phyloP scores from a whole-genome alignment of 257 asterid genomes.

The Rubia yunnanensis region DNA sequence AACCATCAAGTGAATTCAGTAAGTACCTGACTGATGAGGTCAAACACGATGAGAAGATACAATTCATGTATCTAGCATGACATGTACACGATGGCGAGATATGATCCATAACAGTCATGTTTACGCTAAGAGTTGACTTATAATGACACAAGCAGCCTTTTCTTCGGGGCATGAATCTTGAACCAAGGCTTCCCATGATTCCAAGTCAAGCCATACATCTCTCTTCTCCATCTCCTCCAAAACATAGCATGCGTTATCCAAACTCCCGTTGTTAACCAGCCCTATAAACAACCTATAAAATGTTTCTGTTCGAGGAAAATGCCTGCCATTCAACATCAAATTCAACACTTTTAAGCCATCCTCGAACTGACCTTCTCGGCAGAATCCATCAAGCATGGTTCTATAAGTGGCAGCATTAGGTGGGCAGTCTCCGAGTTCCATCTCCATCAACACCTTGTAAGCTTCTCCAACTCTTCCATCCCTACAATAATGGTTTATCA shows the following conservation, averaged over 20 bases:
- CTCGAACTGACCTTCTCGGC: slow-evolving; percentile 39
- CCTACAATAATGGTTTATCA: slow-evolving; percentile 42
- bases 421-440: slow-evolving; percentile 57
- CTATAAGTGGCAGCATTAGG: slow-evolving; percentile 83
- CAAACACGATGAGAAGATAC: no score
- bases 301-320: slow-evolving; percentile 50
- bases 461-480: slow-evolving; percentile 49
- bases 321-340: slow-evolving; percentile 52
- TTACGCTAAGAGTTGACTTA: slow-evolving; percentile 26
- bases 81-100: neutral
- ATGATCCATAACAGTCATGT: neutral
- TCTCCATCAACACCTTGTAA: slow-evolving; percentile 57
- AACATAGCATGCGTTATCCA: slow-evolving; percentile 48
- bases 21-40: neutral
- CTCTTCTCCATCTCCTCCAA: slow-evolving; percentile 70
- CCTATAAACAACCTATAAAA: slow-evolving; percentile 39
- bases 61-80: no score
- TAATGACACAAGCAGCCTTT: slow-evolving; percentile 13
- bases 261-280: slow-evolving; percentile 36
- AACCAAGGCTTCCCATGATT: slow-evolving; percentile 54
- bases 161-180: slow-evolving; percentile 30
- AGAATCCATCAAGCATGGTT: slow-evolving; percentile 70
- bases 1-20: neutral
- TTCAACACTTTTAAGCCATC: slow-evolving; percentile 61
- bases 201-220: slow-evolving; percentile 33